Conservation (phyloP, 2,329 filamentous ascomycete species). For the Arthroderma sp. region DNA sequence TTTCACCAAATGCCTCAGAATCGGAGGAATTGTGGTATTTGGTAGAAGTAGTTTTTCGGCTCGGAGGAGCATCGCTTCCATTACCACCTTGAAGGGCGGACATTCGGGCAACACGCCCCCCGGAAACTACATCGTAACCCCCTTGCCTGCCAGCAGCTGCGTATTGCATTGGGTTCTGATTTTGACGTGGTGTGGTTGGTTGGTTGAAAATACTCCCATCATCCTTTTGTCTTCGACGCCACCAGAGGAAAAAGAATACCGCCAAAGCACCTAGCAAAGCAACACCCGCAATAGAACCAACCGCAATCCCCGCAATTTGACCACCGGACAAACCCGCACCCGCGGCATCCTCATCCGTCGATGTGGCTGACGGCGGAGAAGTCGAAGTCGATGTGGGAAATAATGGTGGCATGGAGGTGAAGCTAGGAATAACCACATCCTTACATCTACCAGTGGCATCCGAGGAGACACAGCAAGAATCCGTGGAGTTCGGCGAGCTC, state of each 20-base stretch:
- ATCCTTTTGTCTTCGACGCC: conserved; percentile 45
- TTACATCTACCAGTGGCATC: conserved; percentile 60
- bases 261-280: conserved; percentile 56
- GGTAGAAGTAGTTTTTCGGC: conserved; percentile 36
- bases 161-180: conserved; percentile 31
- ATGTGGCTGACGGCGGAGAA: conserved; percentile 40
- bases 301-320: conserved; percentile 73
- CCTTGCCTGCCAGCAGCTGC: conserved; percentile 18
- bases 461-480: conserved; percentile 84
- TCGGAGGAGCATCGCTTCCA: conserved; percentile 41
- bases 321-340: conserved; percentile 32
- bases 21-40: conserved; percentile 39
- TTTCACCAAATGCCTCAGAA: conserved; percentile 59
- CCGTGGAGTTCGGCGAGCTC: conserved; percentile 79
- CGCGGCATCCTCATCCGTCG: conserved; percentile 17
- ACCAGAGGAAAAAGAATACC: conserved; percentile 37
- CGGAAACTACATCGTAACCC: conserved; percentile 64
- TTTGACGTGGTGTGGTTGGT: conserved; percentile 52
- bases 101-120: conserved; percentile 88
- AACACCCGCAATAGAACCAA: conserved; percentile 63
- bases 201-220: conserved; percentile 72
- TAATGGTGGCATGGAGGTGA: conserved; percentile 46
- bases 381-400: conserved; percentile 52
- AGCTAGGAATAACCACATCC: conserved; percentile 60
- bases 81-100: conserved; percentile 72